phyloP scores from a whole-genome alignment of 768 basidiomycete species.

The Pluteus cervinus region DNA sequence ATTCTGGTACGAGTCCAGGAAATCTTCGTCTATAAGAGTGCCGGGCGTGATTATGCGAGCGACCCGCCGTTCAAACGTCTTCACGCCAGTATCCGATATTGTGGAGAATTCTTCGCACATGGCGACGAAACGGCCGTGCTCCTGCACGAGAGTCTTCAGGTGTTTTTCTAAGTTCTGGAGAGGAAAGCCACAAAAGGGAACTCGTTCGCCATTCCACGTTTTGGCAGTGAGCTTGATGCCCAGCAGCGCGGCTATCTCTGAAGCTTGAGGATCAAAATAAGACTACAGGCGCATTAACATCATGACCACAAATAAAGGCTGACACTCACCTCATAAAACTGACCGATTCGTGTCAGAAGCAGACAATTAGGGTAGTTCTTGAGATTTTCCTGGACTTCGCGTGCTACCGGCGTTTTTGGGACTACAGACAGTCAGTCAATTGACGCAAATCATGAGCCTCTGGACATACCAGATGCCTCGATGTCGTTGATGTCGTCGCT shows the following conservation, averaged over 20 bases:
- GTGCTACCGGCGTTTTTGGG: constrained; percentile 49
- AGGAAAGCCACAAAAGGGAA: constrained; percentile 92
- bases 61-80: constrained; percentile 75
- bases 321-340: constrained; percentile 81
- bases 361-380: constrained; percentile 81
- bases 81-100: constrained; percentile 36
- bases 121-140: constrained; percentile 81
- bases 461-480: no score
- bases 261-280: constrained; percentile 90
- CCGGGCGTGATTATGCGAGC: constrained; percentile 88
- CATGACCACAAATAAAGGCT: constrained; percentile 2
- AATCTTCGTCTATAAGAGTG: constrained; percentile 88
- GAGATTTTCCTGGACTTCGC: constrained; percentile 66
- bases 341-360: constrained; percentile 86
- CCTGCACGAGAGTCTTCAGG: constrained; percentile 80
- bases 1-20: constrained; percentile 80
- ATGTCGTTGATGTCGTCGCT: no score
- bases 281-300: constrained; percentile 45
- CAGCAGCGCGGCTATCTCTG: constrained; percentile 67
- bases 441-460: no score
- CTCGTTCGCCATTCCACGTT: constrained; percentile 61
- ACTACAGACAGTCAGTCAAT: constrained; percentile 7
- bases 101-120: constrained; percentile 88
- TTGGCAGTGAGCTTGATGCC: constrained; percentile 80
- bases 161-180: constrained; percentile 79